Conservation (phyloP, 106 monocot species). For the Dactylorhiza incarnata region DNA sequence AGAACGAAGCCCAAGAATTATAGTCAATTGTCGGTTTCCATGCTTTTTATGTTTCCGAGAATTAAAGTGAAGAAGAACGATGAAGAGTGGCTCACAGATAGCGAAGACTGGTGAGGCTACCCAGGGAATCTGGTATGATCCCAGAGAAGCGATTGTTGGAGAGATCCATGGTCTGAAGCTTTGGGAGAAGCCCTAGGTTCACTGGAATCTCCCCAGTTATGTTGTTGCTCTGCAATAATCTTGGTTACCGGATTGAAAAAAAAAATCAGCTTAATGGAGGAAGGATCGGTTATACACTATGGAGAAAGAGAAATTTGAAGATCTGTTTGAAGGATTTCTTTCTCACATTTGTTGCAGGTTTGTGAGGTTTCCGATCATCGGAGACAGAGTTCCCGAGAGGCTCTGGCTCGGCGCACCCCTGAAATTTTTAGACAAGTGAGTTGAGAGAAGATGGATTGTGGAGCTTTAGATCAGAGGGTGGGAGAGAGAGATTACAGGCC, state of each 20-base stretch:
- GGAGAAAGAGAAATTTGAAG: background rate
- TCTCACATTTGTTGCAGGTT: slow-evolving; percentile 91
- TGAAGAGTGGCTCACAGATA: slow-evolving; percentile 54
- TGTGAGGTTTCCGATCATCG: slow-evolving; percentile 67
- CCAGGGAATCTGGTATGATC: slow-evolving; percentile 54
- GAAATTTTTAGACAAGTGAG: background rate
- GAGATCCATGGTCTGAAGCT: slow-evolving; percentile 84
- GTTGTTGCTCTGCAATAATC: slow-evolving; percentile 91
- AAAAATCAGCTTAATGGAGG: background rate
- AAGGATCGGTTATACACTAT: background rate
- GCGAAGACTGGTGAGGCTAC: slow-evolving; percentile 53
- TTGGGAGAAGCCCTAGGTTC: slow-evolving; percentile 66
- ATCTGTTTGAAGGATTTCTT: background rate
- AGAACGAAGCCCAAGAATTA: background rate
- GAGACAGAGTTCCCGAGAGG: slow-evolving; percentile 74
- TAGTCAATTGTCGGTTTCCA: background rate
- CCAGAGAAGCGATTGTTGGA: slow-evolving; percentile 82
- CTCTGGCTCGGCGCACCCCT: slow-evolving; percentile 86
- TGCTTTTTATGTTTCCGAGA: background rate
- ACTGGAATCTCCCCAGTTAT: slow-evolving; percentile 70
- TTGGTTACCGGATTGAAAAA: background rate
- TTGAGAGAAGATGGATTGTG: background rate
- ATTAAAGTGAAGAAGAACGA: background rate
- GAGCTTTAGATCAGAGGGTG: background rate
- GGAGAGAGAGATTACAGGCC: slow-evolving; percentile 36